Evolutionary conservation across 768 basidiomycete genomes (phyloP).

Genomic region (Boletus reticulatus): DNA sequence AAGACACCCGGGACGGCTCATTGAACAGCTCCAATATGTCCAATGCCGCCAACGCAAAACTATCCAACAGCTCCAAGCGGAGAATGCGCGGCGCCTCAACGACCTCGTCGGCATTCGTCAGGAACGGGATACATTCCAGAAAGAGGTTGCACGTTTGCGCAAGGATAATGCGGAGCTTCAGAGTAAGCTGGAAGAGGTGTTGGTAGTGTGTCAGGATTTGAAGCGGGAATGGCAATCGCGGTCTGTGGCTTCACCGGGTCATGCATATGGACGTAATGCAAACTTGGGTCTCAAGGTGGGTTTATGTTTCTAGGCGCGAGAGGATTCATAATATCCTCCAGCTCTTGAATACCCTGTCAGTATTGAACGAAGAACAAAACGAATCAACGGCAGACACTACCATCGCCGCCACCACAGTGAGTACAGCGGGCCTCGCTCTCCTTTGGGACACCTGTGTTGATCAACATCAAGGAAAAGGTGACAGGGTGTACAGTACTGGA

Average conservation of each 20-base stretch:
- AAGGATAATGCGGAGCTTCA: conserved; percentile 23
- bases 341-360: conserved; percentile 3
- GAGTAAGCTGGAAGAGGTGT: conserved; percentile 17
- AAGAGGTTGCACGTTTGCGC: conserved; percentile 18
- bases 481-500: background rate
- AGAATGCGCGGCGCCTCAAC: conserved; percentile 20
- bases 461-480: conserved; percentile 7
- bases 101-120: conserved; percentile 28
- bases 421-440: background rate
- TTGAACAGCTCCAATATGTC: conserved; percentile 26
- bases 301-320: background rate
- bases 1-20: conserved; percentile 11
- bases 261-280: background rate
- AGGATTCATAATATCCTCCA: background rate
- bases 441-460: background rate
- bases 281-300: conserved; percentile 12
- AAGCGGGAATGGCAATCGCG: conserved; percentile 22
- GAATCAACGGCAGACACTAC: background rate
- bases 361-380: conserved; percentile 3
- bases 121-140: conserved; percentile 25
- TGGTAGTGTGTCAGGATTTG: conserved; percentile 19
- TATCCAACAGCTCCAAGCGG: conserved; percentile 27
- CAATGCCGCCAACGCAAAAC: conserved; percentile 23
- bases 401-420: background rate
- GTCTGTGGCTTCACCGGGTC: background rate